These are phyloP conservation scores for Talaromyces sp. DNA, from an alignment of 2,329 filamentous ascomycete species.

Conservation along the genomic window DNA sequence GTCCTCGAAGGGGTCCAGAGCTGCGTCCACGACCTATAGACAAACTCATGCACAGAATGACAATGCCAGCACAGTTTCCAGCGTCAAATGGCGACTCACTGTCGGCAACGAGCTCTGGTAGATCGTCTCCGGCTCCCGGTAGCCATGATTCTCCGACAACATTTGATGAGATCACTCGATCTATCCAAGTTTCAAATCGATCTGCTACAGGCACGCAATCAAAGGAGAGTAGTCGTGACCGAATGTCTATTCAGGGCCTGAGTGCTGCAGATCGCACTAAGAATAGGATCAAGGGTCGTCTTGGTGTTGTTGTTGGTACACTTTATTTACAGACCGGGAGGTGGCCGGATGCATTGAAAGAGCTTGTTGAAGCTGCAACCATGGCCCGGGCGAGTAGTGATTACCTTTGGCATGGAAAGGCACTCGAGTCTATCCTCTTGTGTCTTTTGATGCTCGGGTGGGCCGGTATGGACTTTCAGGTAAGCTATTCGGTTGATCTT, in stretches of 20 bases:
- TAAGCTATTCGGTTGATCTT: slow-evolving; percentile 19
- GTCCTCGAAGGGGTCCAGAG: slow-evolving; percentile 50
- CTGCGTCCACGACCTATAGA: slow-evolving; percentile 48
- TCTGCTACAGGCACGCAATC: slow-evolving; percentile 39
- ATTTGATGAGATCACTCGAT: slow-evolving; percentile 51
- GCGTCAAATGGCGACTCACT: slow-evolving; percentile 37
- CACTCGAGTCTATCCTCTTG: slow-evolving; percentile 79
- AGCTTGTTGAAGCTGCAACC: slow-evolving; percentile 74
- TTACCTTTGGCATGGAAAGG: slow-evolving; percentile 96
- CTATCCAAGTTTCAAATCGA: slow-evolving; percentile 38
- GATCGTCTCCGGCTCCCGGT: slow-evolving; percentile 34
- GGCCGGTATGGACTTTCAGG: slow-evolving; percentile 72
- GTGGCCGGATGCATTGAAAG: slow-evolving; percentile 82
- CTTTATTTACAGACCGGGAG: slow-evolving; percentile 85
- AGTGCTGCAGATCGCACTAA: slow-evolving; percentile 73
- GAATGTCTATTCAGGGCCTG: slow-evolving; percentile 64
- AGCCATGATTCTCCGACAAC: slow-evolving; percentile 50
- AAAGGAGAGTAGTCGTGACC: slow-evolving; percentile 58
- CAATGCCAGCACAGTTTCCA: slow-evolving; percentile 64
- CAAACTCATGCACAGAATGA: slow-evolving; percentile 68
- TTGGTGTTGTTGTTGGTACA: slow-evolving; percentile 75
- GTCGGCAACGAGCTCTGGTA: slow-evolving; percentile 38
- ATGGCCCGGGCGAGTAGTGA: slow-evolving; percentile 78
- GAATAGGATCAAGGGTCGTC: slow-evolving; percentile 74
- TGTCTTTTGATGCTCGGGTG: slow-evolving; percentile 81